These are phyloP conservation scores for Mycosphaerella sp. DNA, from an alignment of 2,329 filamentous ascomycete species.

Conservation along the genomic window DNA sequence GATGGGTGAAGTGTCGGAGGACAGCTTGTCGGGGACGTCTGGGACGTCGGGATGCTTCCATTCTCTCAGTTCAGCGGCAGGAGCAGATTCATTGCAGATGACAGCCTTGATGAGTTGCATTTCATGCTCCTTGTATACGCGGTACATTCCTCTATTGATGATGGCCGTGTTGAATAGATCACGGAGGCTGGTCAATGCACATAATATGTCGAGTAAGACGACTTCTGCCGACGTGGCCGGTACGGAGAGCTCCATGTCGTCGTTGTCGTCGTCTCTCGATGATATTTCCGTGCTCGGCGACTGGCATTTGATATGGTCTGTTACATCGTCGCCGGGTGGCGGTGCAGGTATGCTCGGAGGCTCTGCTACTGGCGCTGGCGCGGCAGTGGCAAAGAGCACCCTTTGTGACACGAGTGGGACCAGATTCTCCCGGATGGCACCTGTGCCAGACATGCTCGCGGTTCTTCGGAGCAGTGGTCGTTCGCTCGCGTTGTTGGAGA, in stretches of 20 bases:
- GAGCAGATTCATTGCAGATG: slow-evolving; percentile 48
- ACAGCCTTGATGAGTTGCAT: slow-evolving; percentile 48
- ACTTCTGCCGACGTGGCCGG: slow-evolving; percentile 36
- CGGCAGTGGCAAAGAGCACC: background rate
- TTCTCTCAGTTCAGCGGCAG: slow-evolving; percentile 56
- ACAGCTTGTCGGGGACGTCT: slow-evolving; percentile 37
- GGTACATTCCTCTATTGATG: slow-evolving; percentile 52
- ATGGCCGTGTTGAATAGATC: slow-evolving; percentile 51
- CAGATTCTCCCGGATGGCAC: background rate
- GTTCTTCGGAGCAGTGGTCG: slow-evolving; percentile 12
- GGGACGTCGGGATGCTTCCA: slow-evolving; percentile 50
- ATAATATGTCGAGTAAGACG: slow-evolving; percentile 49
- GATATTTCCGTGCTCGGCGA: background rate
- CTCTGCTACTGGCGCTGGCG: background rate
- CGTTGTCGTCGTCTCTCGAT: background rate
- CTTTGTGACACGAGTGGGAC: slow-evolving; percentile 1
- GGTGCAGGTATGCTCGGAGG: background rate
- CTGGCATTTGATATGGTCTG: background rate
- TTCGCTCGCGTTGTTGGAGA: background rate
- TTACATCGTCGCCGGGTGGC: no score
- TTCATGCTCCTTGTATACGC: slow-evolving; percentile 52
- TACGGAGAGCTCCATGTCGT: background rate
- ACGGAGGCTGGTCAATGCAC: slow-evolving; percentile 43
- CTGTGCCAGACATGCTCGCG: slow-evolving; percentile 11
- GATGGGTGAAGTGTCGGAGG: slow-evolving; percentile 30